phyloP scores from a whole-genome alignment of 495 filamentous ascomycete genomes.

The Haplographium delicatum region DNA sequence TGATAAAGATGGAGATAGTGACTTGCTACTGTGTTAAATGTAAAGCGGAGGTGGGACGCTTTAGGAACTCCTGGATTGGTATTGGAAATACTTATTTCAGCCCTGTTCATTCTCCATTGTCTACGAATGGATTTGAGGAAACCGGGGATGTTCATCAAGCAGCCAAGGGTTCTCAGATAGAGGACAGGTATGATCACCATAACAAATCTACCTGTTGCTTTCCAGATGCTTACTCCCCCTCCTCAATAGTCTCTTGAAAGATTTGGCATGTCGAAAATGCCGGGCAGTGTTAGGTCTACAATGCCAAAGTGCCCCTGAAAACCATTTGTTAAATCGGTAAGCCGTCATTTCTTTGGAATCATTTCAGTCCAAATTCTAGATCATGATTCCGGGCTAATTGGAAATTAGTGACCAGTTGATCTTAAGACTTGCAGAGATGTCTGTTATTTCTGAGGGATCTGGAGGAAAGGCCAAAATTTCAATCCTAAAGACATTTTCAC shows the following conservation, averaged over 20 bases:
- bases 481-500: constrained; percentile 6
- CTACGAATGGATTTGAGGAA: constrained; percentile 12
- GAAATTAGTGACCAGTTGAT: constrained; percentile 22
- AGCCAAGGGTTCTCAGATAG: constrained; percentile 8
- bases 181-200: constrained; percentile 11
- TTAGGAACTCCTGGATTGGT: constrained; percentile 38
- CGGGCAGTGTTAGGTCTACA: constrained; percentile 13
- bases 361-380: not conserved
- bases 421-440: constrained; percentile 19
- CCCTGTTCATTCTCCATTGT: constrained; percentile 26
- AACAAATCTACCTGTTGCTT: not conserved
- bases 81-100: constrained; percentile 40
- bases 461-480: constrained; percentile 16
- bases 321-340: constrained; percentile 20
- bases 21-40: constrained; percentile 37
- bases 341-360: not conserved
- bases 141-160: constrained; percentile 7
- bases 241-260: constrained; percentile 16
- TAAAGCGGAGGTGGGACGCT: constrained; percentile 29
- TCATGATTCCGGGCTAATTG: not conserved
- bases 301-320: constrained; percentile 19
- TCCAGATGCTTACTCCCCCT: not conserved
- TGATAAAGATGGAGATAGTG: constrained; percentile 18
- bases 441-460: constrained; percentile 11
- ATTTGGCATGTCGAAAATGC: constrained; percentile 21